A percentile compares a stretch with the other conserved stretches of the same genome.
Conservation (phyloP, 2,329 filamentous ascomycete species). For the Stagonosporopsis vannaccii region DNA sequence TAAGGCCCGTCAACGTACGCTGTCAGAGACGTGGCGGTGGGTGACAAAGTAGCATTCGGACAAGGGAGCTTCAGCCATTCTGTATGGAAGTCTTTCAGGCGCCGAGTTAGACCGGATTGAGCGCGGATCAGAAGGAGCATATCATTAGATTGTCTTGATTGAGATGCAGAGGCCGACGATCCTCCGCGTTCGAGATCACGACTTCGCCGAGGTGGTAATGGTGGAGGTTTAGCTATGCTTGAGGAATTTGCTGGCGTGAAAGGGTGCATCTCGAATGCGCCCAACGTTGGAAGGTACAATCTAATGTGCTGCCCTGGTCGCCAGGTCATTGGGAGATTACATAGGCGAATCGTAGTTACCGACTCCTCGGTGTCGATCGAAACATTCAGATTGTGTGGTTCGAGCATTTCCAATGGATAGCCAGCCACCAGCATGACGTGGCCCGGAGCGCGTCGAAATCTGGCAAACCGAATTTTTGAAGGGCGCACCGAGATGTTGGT, state of each 20-base stretch:
- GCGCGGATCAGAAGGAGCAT: slow-evolving; percentile 35
- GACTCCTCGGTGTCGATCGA: slow-evolving; percentile 16
- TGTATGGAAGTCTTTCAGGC: slow-evolving; percentile 30
- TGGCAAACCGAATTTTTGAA: slow-evolving; percentile 17
- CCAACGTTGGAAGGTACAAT: slow-evolving; percentile 36
- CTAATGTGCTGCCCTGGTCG: slow-evolving; percentile 42
- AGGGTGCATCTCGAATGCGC: slow-evolving; percentile 35
- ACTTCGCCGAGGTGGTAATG: slow-evolving; percentile 20
- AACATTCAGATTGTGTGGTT: slow-evolving; percentile 9
- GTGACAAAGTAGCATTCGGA: slow-evolving; percentile 32
- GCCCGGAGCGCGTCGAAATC: slow-evolving; percentile 14
- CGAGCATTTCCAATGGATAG: slow-evolving; percentile 34
- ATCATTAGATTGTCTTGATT: slow-evolving; percentile 22
- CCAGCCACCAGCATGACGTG: slow-evolving; percentile 29
- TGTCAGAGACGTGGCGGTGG: slow-evolving; percentile 21
- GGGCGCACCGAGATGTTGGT: slow-evolving; percentile 29
- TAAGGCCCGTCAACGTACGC: slow-evolving; percentile 41
- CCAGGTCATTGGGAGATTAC: slow-evolving; percentile 35
- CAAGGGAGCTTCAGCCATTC: slow-evolving; percentile 38
- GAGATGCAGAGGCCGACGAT: neutral
- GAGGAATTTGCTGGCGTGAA: slow-evolving; percentile 43
- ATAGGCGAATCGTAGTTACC: slow-evolving; percentile 31
- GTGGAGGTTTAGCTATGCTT: slow-evolving; percentile 12
- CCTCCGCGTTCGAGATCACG: slow-evolving; percentile 25
- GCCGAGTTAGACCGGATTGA: slow-evolving; percentile 31